These are phyloP conservation scores for Tanacetum coccineum DNA, from an alignment of 129 eudicot species.

Conservation along the genomic window DNA sequence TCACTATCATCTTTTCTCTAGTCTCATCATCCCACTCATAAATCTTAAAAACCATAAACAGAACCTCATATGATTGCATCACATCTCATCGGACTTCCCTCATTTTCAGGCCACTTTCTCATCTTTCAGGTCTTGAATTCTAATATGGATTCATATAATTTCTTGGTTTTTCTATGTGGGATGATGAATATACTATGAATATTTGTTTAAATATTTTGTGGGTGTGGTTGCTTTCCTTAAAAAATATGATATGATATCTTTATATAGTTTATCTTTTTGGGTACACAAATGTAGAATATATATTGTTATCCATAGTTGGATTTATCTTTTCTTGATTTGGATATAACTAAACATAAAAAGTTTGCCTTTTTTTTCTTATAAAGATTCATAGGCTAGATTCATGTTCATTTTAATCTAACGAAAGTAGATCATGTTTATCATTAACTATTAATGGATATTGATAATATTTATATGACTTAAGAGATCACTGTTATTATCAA, in stretches of 20 bases:
- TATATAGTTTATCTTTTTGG: conserved; percentile 21
- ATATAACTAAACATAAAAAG: conserved; percentile 1
- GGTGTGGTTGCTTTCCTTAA: not conserved
- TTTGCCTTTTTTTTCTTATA: not conserved
- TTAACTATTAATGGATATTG: too few relatives aligned
- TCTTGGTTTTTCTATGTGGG: conserved; percentile 16
- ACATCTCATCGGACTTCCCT: conserved; percentile 21
- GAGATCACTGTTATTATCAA: conserved; percentile 24
- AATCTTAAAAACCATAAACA: conserved; percentile 3
- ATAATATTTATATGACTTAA: not conserved
- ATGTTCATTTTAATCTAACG: not conserved
- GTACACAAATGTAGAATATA: conserved; percentile 12
- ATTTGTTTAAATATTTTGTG: not conserved
- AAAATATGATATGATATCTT: conserved; percentile 10
- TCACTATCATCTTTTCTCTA: conserved; percentile 16
- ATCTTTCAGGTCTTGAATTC: conserved; percentile 28
- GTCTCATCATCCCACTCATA: conserved; percentile 19
- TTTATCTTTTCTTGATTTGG: conserved; percentile 9
- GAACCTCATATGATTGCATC: conserved; percentile 20
- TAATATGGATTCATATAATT: conserved; percentile 10
- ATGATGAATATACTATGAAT: conserved; percentile 23
- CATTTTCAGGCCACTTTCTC: conserved; percentile 22
- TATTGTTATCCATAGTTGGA: conserved; percentile 12
- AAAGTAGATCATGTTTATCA: conserved; percentile 13
- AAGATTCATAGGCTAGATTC: conserved; percentile 1